phyloP scores from a whole-genome alignment of 2,329 filamentous ascomycete species.

The Pezicula carpinea region DNA sequence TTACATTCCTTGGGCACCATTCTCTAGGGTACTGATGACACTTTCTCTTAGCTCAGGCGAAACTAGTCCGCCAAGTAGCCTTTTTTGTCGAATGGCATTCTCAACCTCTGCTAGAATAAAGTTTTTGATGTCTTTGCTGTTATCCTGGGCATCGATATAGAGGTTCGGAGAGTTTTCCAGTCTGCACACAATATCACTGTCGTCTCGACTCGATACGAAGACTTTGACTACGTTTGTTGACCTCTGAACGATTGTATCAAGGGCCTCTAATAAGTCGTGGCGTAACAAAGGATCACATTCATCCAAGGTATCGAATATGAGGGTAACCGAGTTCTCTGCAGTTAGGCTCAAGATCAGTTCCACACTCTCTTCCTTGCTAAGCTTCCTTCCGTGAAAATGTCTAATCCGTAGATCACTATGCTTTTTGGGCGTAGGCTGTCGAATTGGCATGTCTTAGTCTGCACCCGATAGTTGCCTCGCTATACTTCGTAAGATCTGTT shows the following conservation, averaged over 20 bases:
- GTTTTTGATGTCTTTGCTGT: constrained; percentile 2
- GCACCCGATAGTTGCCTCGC: constrained; percentile 18
- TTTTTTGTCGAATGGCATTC: not conserved
- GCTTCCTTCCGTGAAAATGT: not conserved
- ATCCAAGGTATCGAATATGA: constrained; percentile 12
- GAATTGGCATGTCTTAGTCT: constrained; percentile 1
- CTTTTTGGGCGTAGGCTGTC: too few relatives aligned
- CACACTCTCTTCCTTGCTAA: constrained; percentile 1
- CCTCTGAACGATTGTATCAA: constrained; percentile 5
- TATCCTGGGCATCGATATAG: constrained; percentile 1
- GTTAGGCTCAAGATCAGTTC: constrained; percentile 2
- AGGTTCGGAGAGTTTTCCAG: constrained; percentile 8
- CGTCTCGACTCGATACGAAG: constrained; percentile 10
- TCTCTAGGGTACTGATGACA: not conserved
- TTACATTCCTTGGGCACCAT: constrained; percentile 3
- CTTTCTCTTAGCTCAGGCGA: not conserved
- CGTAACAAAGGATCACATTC: constrained; percentile 7
- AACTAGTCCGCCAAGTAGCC: not conserved
- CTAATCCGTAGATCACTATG: too few relatives aligned
- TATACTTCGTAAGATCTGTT: constrained; percentile 18
- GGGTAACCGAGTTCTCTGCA: constrained; percentile 2
- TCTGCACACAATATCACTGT: constrained; percentile 6
- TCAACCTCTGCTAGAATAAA: not conserved
- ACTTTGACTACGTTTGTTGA: constrained; percentile 8
- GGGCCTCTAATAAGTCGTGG: constrained; percentile 2